Conservation (phyloP, 495 filamentous ascomycete genomes). For the Aspergillus egyptiacus region DNA sequence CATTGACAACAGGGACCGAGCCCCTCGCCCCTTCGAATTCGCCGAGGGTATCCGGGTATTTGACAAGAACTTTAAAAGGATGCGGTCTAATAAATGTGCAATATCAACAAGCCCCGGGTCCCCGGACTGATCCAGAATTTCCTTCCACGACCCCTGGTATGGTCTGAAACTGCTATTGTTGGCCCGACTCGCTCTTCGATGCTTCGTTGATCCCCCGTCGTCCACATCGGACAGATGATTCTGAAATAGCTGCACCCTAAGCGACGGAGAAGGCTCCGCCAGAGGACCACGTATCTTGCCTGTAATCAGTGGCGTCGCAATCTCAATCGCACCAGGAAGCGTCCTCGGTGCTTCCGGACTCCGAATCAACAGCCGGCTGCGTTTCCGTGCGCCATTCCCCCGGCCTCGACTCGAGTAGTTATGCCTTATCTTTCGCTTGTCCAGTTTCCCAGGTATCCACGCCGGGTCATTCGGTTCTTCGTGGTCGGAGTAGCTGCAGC, state of each 20-base stretch:
- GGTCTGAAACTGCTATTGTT: constrained; percentile 20
- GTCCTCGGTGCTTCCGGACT: constrained; percentile 37
- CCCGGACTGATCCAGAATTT: constrained; percentile 30
- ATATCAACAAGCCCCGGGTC: constrained; percentile 35
- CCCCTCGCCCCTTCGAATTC: constrained; percentile 16
- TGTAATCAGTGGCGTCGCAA: constrained; percentile 42
- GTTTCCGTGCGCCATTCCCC: constrained; percentile 19
- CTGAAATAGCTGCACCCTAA: constrained; percentile 20
- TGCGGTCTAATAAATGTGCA: constrained; percentile 31
- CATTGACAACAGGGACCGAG: constrained; percentile 59
- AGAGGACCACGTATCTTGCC: constrained; percentile 26
- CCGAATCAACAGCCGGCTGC: constrained; percentile 29
- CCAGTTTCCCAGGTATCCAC: constrained; percentile 39
- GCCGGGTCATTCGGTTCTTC: constrained; percentile 37
- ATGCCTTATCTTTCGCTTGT: constrained; percentile 31
- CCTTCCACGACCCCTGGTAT: constrained; percentile 39
- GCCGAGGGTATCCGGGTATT: constrained; percentile 23
- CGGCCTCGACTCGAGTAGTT: constrained; percentile 35
- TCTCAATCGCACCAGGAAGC: constrained; percentile 42
- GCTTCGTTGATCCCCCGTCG: neutral
- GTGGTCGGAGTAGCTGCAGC: constrained; percentile 27
- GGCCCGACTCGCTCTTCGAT: constrained; percentile 14
- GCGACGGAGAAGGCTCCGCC: constrained; percentile 8
- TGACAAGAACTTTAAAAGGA: constrained; percentile 35
- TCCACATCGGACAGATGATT: constrained; percentile 5